Percentiles rank a stretch among this genome's conserved stretches.
Evolutionary conservation across 306 rosid genomes (phyloP).

Genomic region (Trifolium dubium): DNA sequence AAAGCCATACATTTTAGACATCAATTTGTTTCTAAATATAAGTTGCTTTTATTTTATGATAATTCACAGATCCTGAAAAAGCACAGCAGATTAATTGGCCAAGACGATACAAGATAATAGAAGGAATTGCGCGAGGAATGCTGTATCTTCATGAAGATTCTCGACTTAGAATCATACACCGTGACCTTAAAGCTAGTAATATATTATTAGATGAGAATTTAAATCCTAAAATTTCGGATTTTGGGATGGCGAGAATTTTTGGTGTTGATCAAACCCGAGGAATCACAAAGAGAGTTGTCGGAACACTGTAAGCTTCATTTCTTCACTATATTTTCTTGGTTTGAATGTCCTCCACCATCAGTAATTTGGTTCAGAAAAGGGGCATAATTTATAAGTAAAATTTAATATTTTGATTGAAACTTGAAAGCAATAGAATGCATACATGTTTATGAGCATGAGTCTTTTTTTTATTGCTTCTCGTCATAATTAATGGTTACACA

Average conservation of each 20-base stretch:
- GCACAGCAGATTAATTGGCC: constrained; percentile 48
- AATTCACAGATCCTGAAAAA: constrained; percentile 36
- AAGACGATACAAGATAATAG: constrained; percentile 45
- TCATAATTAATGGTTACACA: background rate
- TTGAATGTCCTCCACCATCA: background rate
- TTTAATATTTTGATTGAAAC: background rate
- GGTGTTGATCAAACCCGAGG: constrained; percentile 47
- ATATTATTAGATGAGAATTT: constrained; percentile 49
- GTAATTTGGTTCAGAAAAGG: background rate
- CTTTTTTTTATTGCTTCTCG: background rate
- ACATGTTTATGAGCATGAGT: background rate
- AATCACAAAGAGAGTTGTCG: constrained; percentile 51
- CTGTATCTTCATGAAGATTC: constrained; percentile 49
- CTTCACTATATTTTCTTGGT: background rate
- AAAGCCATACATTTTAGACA: background rate
- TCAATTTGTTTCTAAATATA: background rate
- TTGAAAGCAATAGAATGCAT: background rate
- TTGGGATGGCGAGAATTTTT: constrained; percentile 53
- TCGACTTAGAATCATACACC: constrained; percentile 37
- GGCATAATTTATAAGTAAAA: background rate
- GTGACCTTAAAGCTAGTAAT: constrained; percentile 51
- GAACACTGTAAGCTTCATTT: constrained; percentile 51
- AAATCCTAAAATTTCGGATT: constrained; percentile 55
- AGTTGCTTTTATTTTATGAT: background rate
- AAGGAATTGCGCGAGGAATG: constrained; percentile 42